Conservation (phyloP, 2,329 filamentous ascomycete species). For the Xylaria sp. region DNA sequence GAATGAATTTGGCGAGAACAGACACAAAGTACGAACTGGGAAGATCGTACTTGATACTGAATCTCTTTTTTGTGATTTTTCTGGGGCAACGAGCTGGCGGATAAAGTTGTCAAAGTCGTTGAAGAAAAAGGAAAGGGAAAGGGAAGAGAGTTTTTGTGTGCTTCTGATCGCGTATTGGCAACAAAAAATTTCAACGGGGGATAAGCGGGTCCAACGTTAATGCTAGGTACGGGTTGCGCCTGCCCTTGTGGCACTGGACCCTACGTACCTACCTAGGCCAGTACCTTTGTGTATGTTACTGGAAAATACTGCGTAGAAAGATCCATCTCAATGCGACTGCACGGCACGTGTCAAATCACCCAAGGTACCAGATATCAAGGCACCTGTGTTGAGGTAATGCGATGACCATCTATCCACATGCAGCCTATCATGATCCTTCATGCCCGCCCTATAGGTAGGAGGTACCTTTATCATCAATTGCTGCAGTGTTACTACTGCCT, state of each 20-base stretch:
- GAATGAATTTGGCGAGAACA: slow-evolving; percentile 59
- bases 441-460: too few relatives aligned
- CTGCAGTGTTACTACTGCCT: too few relatives aligned
- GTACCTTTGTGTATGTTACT: too few relatives aligned
- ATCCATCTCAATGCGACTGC: too few relatives aligned
- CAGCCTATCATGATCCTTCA: too few relatives aligned
- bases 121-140: slow-evolving; percentile 43
- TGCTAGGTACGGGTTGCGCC: background rate
- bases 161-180: slow-evolving; percentile 33
- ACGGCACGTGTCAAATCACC: too few relatives aligned
- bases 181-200: slow-evolving; percentile 25
- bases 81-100: slow-evolving; percentile 47
- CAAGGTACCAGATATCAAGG: too few relatives aligned
- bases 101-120: slow-evolving; percentile 55
- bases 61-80: slow-evolving; percentile 53
- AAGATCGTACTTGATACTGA: slow-evolving; percentile 54
- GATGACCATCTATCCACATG: background rate
- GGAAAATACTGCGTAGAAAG: too few relatives aligned
- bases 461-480: too few relatives aligned
- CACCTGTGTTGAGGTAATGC: too few relatives aligned
- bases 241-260: background rate
- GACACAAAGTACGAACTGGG: slow-evolving; percentile 56
- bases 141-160: slow-evolving; percentile 37
- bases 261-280: slow-evolving; percentile 1
- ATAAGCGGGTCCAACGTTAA: slow-evolving; percentile 12